Evolutionary conservation across 1,284 basidiomycete species (phyloP).

Genomic region (Ceratobasidium sp.): DNA sequence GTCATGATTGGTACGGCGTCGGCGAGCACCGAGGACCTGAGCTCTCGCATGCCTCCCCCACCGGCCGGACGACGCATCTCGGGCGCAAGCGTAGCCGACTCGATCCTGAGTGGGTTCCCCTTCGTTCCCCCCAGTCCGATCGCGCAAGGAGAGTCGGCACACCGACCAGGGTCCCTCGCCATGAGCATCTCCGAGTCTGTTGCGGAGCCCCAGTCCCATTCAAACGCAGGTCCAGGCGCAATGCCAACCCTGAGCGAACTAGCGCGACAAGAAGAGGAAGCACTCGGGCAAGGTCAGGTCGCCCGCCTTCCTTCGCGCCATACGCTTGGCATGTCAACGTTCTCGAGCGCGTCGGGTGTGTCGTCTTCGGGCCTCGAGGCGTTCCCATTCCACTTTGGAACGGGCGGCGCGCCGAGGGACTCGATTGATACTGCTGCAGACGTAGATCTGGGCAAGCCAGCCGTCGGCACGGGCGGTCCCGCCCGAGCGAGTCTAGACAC

Average conservation of each 20-base stretch:
- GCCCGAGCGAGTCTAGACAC: slow-evolving; percentile 80
- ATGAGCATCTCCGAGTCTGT: slow-evolving; percentile 36
- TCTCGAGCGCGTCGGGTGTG: slow-evolving; percentile 68
- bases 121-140: slow-evolving; percentile 85
- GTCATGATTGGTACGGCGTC: slow-evolving; percentile 32
- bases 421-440: slow-evolving; percentile 41
- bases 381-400: slow-evolving; percentile 82
- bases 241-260: slow-evolving; percentile 25
- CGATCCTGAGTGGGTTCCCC: slow-evolving; percentile 81
- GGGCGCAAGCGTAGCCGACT: slow-evolving; percentile 56
- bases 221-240: background rate
- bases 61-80: slow-evolving; percentile 55
- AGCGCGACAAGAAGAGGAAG: slow-evolving; percentile 49
- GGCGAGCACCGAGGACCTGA: slow-evolving; percentile 52
- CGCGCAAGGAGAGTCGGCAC: slow-evolving; percentile 68
- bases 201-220: background rate
- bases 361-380: slow-evolving; percentile 66
- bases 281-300: slow-evolving; percentile 50
- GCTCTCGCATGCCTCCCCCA: slow-evolving; percentile 43
- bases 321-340: slow-evolving; percentile 69
- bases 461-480: slow-evolving; percentile 47
- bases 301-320: slow-evolving; percentile 55
- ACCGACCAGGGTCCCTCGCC: slow-evolving; percentile 41
- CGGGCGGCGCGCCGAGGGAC: slow-evolving; percentile 36
- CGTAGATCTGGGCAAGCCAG: slow-evolving; percentile 38